phyloP scores from a whole-genome alignment of 2,329 filamentous ascomycete genomes.

The Diaporthe amygdali region DNA sequence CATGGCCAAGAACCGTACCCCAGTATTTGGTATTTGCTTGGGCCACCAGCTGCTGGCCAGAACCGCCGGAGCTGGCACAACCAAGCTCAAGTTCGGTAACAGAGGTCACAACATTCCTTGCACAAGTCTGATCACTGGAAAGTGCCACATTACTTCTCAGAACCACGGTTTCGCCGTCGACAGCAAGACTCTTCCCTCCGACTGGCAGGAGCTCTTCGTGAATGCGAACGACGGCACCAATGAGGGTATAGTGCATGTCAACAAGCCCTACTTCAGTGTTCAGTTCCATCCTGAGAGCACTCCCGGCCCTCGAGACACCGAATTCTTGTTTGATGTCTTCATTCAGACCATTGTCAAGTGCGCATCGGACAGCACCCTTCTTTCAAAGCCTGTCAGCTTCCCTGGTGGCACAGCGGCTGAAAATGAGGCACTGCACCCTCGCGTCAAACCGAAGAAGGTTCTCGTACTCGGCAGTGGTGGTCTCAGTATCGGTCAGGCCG shows the following conservation, averaged over 20 bases:
- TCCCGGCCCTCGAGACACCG: conserved; percentile 92
- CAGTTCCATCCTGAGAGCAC: conserved; percentile 99
- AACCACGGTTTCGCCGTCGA: conserved; percentile 98
- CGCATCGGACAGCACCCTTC: conserved; percentile 67
- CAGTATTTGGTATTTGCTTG: conserved; percentile 95
- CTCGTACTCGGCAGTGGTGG: conserved; percentile 93
- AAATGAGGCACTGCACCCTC: conserved; percentile 77
- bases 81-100: conserved; percentile 99
- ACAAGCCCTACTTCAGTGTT: conserved; percentile 95
- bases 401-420: conserved; percentile 83
- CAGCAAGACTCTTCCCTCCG: conserved; percentile 72
- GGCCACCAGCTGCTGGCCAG: conserved; percentile 92
- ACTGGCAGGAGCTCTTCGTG: conserved; percentile 94
- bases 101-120: conserved; percentile 98
- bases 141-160: conserved; percentile 98
- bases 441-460: conserved; percentile 90
- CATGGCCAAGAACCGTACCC: conserved; percentile 79
- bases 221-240: conserved; percentile 99
- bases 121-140: conserved; percentile 92
- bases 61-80: conserved; percentile 82
- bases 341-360: conserved; percentile 81
- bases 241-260: conserved; percentile 90
- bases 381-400: conserved; percentile 80
- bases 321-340: conserved; percentile 97
- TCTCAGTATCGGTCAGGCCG: conserved; percentile 95